phyloP scores from a whole-genome alignment of 805 yeast species.

The Wickerhamomyces rabaulensis region DNA sequence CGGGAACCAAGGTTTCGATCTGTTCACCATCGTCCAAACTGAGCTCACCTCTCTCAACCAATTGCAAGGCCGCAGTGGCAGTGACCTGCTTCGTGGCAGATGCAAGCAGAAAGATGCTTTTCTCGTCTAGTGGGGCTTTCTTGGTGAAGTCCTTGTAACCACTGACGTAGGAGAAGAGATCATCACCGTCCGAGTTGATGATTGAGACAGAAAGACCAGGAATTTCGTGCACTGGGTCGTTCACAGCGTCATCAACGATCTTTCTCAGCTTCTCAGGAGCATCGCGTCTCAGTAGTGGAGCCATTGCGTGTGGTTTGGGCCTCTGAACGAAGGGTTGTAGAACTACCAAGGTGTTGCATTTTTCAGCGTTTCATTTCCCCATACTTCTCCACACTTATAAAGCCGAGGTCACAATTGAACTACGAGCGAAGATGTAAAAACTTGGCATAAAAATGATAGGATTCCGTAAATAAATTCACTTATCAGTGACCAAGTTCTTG shows the following conservation, averaged over 20 bases:
- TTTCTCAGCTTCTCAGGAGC: not conserved
- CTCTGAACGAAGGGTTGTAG: too few species aligned
- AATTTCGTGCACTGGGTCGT: slow-evolving; percentile 2
- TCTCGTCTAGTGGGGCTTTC: slow-evolving; percentile 12
- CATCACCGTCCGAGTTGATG: slow-evolving; percentile 14
- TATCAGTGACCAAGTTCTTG: not conserved
- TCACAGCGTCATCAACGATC: slow-evolving; percentile 2
- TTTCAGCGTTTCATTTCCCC: too few species aligned
- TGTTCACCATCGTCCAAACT: slow-evolving; percentile 28
- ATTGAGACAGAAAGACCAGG: slow-evolving; percentile 14
- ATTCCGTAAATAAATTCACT: not conserved
- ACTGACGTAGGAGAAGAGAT: slow-evolving; percentile 15
- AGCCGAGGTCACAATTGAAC: too few species aligned
- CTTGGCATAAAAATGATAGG: too few species aligned
- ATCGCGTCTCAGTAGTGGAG: not conserved
- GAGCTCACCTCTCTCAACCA: slow-evolving; percentile 29
- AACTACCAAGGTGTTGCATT: too few species aligned
- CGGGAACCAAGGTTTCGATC: slow-evolving; percentile 27
- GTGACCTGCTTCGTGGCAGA: slow-evolving; percentile 29
- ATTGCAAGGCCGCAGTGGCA: slow-evolving; percentile 26
- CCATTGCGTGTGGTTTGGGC: not conserved
- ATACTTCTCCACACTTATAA: too few species aligned
- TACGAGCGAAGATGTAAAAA: too few species aligned
- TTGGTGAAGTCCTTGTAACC: slow-evolving; percentile 17
- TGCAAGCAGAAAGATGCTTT: slow-evolving; percentile 26